These are phyloP conservation scores for Pichia phayaonensis DNA, from an alignment of 805 yeast genomes.

Conservation along the genomic window DNA sequence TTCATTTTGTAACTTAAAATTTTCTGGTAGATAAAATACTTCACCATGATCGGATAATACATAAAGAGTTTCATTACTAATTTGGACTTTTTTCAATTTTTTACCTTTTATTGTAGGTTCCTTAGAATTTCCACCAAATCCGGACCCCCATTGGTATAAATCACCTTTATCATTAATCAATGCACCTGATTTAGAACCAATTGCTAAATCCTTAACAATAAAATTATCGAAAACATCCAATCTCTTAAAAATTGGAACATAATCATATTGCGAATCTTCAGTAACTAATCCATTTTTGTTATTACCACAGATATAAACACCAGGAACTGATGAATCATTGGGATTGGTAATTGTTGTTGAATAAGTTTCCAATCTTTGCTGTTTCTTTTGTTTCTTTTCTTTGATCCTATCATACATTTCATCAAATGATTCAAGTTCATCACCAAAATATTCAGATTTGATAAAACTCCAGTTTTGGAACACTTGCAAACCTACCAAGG, in stretches of 20 bases:
- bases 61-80: conserved; percentile 51
- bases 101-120: conserved; percentile 39
- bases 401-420: conserved; percentile 30
- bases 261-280: conserved; percentile 12
- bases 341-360: conserved; percentile 26
- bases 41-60: conserved; percentile 43
- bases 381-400: conserved; percentile 16
- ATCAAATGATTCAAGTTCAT: conserved; percentile 30
- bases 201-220: conserved; percentile 46
- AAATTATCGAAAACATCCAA: conserved; percentile 56
- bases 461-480: conserved; percentile 31
- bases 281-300: conserved; percentile 33
- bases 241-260: conserved; percentile 49
- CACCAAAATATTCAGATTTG: conserved; percentile 29
- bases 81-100: conserved; percentile 34
- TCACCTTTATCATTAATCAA: conserved; percentile 67
- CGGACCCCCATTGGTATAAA: conserved; percentile 64
- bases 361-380: conserved; percentile 13
- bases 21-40: conserved; percentile 30
- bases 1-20: conserved; percentile 14
- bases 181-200: conserved; percentile 41
- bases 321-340: conserved; percentile 39
- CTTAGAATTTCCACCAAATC: conserved; percentile 22
- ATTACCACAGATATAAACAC: conserved; percentile 60
- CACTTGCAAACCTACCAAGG: conserved; percentile 34